Evolutionary conservation across 768 basidiomycete species (phyloP).

Genomic region (Cystobasidium ongulense): DNA sequence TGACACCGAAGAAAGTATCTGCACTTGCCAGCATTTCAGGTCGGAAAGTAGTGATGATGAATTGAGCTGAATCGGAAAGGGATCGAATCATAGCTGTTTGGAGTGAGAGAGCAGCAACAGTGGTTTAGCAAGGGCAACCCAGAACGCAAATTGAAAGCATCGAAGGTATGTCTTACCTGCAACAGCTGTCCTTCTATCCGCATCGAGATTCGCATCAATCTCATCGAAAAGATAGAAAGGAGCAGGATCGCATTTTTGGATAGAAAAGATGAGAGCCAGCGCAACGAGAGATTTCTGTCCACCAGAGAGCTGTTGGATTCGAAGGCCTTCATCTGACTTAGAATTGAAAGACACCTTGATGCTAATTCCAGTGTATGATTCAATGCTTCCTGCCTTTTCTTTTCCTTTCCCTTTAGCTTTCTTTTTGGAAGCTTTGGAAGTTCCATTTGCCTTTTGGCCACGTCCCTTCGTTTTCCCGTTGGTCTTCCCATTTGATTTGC

Average conservation of each 20-base stretch:
- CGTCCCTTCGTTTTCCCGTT: not conserved
- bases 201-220: conserved; percentile 97
- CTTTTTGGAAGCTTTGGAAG: not conserved
- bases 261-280: conserved; percentile 91
- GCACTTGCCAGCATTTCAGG: conserved; percentile 93
- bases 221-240: conserved; percentile 99
- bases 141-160: not conserved
- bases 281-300: conserved; percentile 97
- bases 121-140: not conserved
- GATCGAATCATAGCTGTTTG: conserved; percentile 81
- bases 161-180: conserved; percentile 58
- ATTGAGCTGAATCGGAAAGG: conserved; percentile 76
- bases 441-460: not conserved
- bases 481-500: not conserved
- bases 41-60: conserved; percentile 96
- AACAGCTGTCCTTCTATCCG: conserved; percentile 93
- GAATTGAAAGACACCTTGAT: conserved; percentile 99
- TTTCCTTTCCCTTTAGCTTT: conserved; percentile 11
- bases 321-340: conserved; percentile 88
- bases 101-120: not conserved
- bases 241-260: conserved; percentile 97
- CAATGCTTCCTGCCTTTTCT: conserved; percentile 1
- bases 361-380: conserved; percentile 87
- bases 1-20: conserved; percentile 93
- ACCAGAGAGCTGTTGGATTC: conserved; percentile 92